phyloP scores from a whole-genome alignment of 2,329 filamentous ascomycete species.

The Ambrosiella beaveri region DNA sequence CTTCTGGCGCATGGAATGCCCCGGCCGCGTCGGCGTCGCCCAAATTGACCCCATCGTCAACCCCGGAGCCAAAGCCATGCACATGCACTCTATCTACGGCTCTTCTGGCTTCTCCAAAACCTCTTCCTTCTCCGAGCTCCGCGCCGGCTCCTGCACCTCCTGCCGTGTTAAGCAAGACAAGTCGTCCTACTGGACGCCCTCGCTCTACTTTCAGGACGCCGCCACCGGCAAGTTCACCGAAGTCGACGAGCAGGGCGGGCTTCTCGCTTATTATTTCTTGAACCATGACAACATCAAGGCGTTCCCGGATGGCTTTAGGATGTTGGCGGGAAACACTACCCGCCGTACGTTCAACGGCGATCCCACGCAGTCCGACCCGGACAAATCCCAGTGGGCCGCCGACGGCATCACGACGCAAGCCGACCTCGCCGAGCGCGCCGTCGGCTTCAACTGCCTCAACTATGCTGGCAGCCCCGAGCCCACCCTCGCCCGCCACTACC shows the following conservation, averaged over 20 bases:
- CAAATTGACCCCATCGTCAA: conserved; percentile 64
- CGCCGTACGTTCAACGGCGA: conserved; percentile 55
- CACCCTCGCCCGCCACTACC: conserved; percentile 62
- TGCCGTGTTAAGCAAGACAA: conserved; percentile 66
- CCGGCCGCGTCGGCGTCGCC: conserved; percentile 47
- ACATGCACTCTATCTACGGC: conserved; percentile 62
- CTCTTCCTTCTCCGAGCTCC: conserved; percentile 40
- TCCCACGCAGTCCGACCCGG: conserved; percentile 43
- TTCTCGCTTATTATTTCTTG: conserved; percentile 81
- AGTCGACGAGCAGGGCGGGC: conserved; percentile 61
- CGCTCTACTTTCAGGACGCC: conserved; percentile 56
- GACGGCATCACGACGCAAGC: conserved; percentile 48
- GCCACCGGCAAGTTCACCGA: conserved; percentile 47
- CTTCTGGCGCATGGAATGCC: conserved; percentile 86
- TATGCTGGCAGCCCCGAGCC: conserved; percentile 50
- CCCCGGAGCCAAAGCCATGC: conserved; percentile 38
- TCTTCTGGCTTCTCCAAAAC: conserved; percentile 26
- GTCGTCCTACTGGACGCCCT: conserved; percentile 77
- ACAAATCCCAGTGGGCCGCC: conserved; percentile 51
- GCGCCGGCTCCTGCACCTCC: conserved; percentile 53
- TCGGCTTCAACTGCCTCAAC: conserved; percentile 93
- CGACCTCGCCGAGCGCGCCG: conserved; percentile 57
- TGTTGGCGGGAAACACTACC: conserved; percentile 58
- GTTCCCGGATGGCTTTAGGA: conserved; percentile 62
- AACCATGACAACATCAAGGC: conserved; percentile 47